Percentiles rank a stretch among this genome's conserved stretches.
phyloP scores from a whole-genome alignment of 2,329 filamentous ascomycete genomes.

The Penicillium sp. region DNA sequence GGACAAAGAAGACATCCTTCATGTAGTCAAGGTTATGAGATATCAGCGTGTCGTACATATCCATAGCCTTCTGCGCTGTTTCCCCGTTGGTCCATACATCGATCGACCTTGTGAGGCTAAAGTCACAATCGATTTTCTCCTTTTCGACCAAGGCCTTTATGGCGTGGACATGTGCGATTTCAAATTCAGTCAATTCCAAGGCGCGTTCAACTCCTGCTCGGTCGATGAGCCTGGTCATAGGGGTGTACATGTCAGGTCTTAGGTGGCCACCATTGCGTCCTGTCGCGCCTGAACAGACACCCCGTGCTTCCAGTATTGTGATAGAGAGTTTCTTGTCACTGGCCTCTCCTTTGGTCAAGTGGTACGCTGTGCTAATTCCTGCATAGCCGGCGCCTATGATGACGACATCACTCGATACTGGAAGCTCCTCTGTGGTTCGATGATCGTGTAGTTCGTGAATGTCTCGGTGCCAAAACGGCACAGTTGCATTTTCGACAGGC shows the following conservation, averaged over 20 bases:
- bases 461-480: slow-evolving; percentile 39
- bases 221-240: slow-evolving; percentile 39
- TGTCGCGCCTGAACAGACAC: slow-evolving; percentile 46
- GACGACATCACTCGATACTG: slow-evolving; percentile 44
- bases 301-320: slow-evolving; percentile 43
- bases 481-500: background rate
- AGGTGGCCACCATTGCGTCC: slow-evolving; percentile 49
- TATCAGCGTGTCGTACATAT: slow-evolving; percentile 33
- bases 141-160: slow-evolving; percentile 42
- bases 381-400: slow-evolving; percentile 51
- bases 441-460: slow-evolving; percentile 41
- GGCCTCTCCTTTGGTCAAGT: slow-evolving; percentile 34
- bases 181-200: slow-evolving; percentile 42
- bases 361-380: slow-evolving; percentile 46
- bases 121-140: slow-evolving; percentile 48
- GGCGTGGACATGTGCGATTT: slow-evolving; percentile 42
- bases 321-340: slow-evolving; percentile 26
- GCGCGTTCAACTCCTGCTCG: slow-evolving; percentile 35
- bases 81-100: slow-evolving; percentile 43
- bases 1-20: slow-evolving; percentile 32
- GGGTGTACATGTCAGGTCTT: slow-evolving; percentile 44
- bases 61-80: slow-evolving; percentile 29
- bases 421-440: slow-evolving; percentile 42
- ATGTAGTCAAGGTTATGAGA: slow-evolving; percentile 29
- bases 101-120: slow-evolving; percentile 42